Evolutionary conservation across 805 yeast species (phyloP), one percentile per base, ranked within the genome.

Genomic region (Diddensiella santjacobensis): DNA sequence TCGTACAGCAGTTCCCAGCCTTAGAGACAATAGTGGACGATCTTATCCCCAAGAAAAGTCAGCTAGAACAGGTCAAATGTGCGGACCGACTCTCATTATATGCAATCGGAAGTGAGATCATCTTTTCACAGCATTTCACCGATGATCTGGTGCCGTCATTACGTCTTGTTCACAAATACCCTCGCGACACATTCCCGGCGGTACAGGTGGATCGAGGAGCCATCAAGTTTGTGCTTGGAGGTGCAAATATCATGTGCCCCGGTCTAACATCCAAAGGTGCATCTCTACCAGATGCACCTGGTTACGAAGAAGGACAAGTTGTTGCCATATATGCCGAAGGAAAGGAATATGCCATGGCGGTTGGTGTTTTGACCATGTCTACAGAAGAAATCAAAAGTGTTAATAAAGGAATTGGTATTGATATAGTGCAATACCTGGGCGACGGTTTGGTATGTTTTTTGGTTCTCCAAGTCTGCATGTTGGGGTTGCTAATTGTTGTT

Each of bases 221-320:
- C 44, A 90, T 90, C 65, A 90, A 90, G 67, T 90, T 90, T 62
- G 93, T 90, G 22, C 71, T 90, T n/a, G 84, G 95, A 3, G 98
- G 97, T 48, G 96, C 97, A 23, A 90, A 90, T 62, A 86, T 90
- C 61, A 90, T 90, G 98, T 90, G 96, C 68, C 96, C 96, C 2
- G 96, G 96, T 17, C 74, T 88, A 54, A 88, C 96, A 0, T 63
- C 93, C 17, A 75, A 83, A 1, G 96, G 96, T 37, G 96, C 95
- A 18, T 68, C 70, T 46, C 71, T 89, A 52, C 96, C 96, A 18
- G 90, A 82, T 20, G 83, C 83, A 24, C 79, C 83, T 33, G 76
- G 77, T 4, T 63, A 80, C 50, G 81, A 77, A 37, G 73, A 79
- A 56, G 95, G 77, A 46, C 72, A 82, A n/a, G 75, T 86, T 23